Evolutionary conservation across 331 rosid genomes (phyloP).

Genomic region (Dryas integrifolia): DNA sequence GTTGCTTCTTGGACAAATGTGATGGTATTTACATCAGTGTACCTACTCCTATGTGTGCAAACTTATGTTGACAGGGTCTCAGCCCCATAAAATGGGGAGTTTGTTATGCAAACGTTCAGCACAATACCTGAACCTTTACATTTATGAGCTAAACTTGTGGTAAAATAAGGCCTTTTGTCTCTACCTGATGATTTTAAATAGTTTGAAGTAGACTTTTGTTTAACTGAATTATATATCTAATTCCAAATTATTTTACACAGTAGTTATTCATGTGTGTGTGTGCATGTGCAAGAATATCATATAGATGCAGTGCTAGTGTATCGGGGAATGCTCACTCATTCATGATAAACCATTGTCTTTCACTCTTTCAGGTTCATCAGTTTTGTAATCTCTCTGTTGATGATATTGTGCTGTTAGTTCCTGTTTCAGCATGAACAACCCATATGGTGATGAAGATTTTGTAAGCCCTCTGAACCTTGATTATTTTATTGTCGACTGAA

Average conservation of each 20-base stretch:
- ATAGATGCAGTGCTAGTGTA: neutral
- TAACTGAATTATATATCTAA: too few species aligned
- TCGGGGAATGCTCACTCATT: conserved; percentile 7
- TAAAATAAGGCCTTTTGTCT: too few species aligned
- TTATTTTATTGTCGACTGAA: conserved; percentile 25
- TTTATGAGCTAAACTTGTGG: too few species aligned
- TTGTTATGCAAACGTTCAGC: too few species aligned
- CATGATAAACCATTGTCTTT: conserved; percentile 27
- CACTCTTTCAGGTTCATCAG: conserved; percentile 61
- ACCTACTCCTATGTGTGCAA: neutral
- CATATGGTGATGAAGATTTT: conserved; percentile 42
- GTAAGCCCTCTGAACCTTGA: conserved; percentile 46
- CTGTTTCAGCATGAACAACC: conserved; percentile 62
- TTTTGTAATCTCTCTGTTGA: conserved; percentile 36
- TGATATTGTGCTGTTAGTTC: conserved; percentile 41
- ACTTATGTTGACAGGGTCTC: neutral
- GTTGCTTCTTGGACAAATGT: neutral
- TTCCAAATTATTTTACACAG: too few species aligned
- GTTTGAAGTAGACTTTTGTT: too few species aligned
- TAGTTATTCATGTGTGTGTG: too few species aligned
- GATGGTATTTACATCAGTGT: neutral
- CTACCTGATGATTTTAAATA: too few species aligned
- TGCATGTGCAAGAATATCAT: too few species aligned
- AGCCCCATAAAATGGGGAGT: too few species aligned
- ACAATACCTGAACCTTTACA: too few species aligned